Evolutionary conservation across 148 eudicot genomes (phyloP).

Genomic region (Camellia granthamiana): DNA sequence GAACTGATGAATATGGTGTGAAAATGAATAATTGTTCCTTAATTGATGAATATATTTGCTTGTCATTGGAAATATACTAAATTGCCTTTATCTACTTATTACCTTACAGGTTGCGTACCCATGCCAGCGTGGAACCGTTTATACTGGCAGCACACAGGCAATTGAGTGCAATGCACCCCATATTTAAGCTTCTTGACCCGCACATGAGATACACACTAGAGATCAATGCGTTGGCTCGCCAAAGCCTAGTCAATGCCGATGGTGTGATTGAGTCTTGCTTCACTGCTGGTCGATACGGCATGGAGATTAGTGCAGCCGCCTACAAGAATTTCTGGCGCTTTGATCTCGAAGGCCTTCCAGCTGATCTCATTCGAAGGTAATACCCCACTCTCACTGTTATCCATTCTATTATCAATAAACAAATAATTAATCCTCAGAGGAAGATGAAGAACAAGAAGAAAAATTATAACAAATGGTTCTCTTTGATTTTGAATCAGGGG

Average conservation of each 20-base stretch:
- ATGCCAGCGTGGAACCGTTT: slow-evolving; percentile 75
- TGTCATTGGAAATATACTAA: too few relatives aligned
- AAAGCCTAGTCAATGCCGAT: slow-evolving; percentile 62
- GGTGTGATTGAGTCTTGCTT: slow-evolving; percentile 82
- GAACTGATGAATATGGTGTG: too few relatives aligned
- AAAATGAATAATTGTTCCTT: too few relatives aligned
- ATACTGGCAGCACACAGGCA: slow-evolving; percentile 85
- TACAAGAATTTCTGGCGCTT: slow-evolving; percentile 78
- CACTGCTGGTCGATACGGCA: slow-evolving; percentile 83
- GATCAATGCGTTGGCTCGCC: slow-evolving; percentile 80
- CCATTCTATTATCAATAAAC: too few relatives aligned
- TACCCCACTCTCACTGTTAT: not conserved
- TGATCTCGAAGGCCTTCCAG: slow-evolving; percentile 79
- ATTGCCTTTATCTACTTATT: too few relatives aligned
- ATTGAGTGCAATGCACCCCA: slow-evolving; percentile 82
- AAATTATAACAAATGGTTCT: too few relatives aligned
- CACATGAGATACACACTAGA: slow-evolving; percentile 90
- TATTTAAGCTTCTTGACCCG: slow-evolving; percentile 83
- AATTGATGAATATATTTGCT: too few relatives aligned
- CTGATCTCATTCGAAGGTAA: slow-evolving; percentile 78
- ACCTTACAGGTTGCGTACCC: slow-evolving; percentile 58
- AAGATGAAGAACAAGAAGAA: too few relatives aligned
- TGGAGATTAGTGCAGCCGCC: slow-evolving; percentile 93
- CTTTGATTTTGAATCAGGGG: slow-evolving; percentile 43
- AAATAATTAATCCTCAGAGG: too few relatives aligned